Percentiles rank a stretch among this genome's conserved stretches.
These are phyloP conservation scores for Penicillium sp. DNA, from an alignment of 2,329 filamentous ascomycete genomes.

Conservation along the genomic window DNA sequence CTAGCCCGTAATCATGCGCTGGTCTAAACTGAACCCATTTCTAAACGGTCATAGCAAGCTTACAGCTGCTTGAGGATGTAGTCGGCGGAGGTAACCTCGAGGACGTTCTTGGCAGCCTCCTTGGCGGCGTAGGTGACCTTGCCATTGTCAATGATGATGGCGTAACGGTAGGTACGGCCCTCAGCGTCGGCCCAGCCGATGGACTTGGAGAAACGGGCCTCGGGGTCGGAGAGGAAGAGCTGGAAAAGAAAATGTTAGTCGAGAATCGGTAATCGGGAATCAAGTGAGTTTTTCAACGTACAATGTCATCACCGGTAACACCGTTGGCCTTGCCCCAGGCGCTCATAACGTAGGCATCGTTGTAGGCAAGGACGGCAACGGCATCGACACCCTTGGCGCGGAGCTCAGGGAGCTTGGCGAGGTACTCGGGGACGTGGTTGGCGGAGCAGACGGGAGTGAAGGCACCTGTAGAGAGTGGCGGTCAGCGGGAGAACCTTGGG, in stretches of 20 bases:
- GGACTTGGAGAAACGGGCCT: constrained; percentile 72
- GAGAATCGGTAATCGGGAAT: neutral
- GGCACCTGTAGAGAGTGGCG: constrained; percentile 53
- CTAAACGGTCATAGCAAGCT: constrained; percentile 12
- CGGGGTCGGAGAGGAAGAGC: constrained; percentile 76
- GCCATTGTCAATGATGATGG: constrained; percentile 78
- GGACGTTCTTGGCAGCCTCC: constrained; percentile 54
- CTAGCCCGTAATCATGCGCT: constrained; percentile 11
- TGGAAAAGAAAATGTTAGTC: constrained; percentile 23
- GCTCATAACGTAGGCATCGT: constrained; percentile 84
- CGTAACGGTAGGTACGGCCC: constrained; percentile 75
- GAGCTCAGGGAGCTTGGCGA: constrained; percentile 68
- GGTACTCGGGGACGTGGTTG: constrained; percentile 78
- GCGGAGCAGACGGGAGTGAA: constrained; percentile 87
- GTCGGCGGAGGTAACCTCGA: constrained; percentile 49
- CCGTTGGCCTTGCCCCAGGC: constrained; percentile 88
- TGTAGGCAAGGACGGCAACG: constrained; percentile 78
- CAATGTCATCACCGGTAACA: constrained; percentile 69
- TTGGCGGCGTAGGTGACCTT: constrained; percentile 79
- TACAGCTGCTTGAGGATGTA: constrained; percentile 52
- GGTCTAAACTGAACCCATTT: constrained; percentile 11
- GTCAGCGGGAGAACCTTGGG: constrained; percentile 12
- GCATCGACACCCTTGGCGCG: constrained; percentile 79
- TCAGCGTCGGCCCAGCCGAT: constrained; percentile 73
- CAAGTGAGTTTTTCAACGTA: constrained; percentile 37